Conservation (phyloP, 1,139 yeast genomes). For the Saccharomyces hybrid region DNA sequence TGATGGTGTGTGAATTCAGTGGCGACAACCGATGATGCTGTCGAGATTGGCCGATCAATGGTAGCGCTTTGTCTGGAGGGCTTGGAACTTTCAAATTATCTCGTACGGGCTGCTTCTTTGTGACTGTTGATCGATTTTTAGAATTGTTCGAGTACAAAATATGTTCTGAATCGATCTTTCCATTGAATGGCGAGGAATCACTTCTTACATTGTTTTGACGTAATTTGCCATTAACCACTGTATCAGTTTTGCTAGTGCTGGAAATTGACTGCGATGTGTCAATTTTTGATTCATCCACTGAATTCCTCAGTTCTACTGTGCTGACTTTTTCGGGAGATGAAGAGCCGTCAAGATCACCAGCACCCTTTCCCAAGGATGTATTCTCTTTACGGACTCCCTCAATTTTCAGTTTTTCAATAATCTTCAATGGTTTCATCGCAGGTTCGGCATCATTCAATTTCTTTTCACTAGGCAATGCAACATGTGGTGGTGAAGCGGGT, state of each 20-base stretch:
- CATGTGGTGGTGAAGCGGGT: neutral
- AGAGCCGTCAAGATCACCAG: too few relatives aligned
- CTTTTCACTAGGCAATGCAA: neutral
- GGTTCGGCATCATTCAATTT: neutral
- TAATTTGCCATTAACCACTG: too few relatives aligned
- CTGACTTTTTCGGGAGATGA: too few relatives aligned
- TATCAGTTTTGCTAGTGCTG: neutral
- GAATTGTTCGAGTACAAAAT: too few relatives aligned
- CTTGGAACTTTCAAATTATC: too few relatives aligned
- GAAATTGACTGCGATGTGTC: neutral
- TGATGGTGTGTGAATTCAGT: neutral
- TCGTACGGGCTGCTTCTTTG: too few relatives aligned
- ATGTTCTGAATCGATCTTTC: too few relatives aligned
- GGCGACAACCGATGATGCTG: neutral
- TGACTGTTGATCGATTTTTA: too few relatives aligned
- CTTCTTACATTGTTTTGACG: neutral
- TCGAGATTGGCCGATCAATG: neutral
- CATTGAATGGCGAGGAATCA: too few relatives aligned
- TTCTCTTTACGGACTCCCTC: neutral
- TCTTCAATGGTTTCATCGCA: neutral
- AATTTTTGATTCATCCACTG: too few relatives aligned
- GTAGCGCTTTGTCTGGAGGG: too few relatives aligned
- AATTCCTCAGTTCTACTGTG: neutral
- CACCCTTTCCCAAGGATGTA: too few relatives aligned
- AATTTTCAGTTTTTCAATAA: neutral